Evolutionary conservation across 2,329 filamentous ascomycete genomes (phyloP).

Genomic region (Xylaria arbuscula): DNA sequence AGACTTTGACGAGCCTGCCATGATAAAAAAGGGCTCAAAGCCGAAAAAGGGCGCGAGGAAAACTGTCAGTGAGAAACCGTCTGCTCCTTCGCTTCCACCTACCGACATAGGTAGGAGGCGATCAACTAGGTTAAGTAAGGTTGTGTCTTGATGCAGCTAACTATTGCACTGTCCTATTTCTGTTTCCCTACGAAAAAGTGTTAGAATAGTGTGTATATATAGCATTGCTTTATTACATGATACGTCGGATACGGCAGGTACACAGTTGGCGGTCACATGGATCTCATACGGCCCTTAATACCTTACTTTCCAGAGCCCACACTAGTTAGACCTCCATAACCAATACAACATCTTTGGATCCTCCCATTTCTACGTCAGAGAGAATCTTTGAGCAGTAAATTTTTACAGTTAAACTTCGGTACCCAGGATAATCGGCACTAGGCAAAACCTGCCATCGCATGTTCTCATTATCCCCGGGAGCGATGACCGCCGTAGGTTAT

Average conservation of each 20-base stretch:
- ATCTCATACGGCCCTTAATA: too few relatives aligned
- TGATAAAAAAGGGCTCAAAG: conserved; percentile 15
- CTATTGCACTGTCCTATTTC: neutral
- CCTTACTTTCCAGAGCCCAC: too few relatives aligned
- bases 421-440: neutral
- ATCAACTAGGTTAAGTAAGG: conserved; percentile 44
- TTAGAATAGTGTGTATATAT: neutral
- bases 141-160: conserved; percentile 28
- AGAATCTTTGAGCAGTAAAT: neutral
- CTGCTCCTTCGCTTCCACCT: conserved; percentile 27
- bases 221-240: neutral
- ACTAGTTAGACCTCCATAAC: too few relatives aligned
- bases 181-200: neutral
- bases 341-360: too few relatives aligned
- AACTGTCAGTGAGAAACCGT: conserved; percentile 41
- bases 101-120: conserved; percentile 43
- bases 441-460: neutral
- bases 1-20: conserved; percentile 40
- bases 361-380: neutral
- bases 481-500: neutral
- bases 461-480: neutral
- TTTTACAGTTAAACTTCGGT: neutral
- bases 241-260: too few relatives aligned
- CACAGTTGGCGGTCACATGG: too few relatives aligned
- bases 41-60: conserved; percentile 39